These are phyloP conservation scores for Sugiyamaella grinbergsii DNA, from an alignment of 1,139 yeast genomes.

Conservation along the genomic window DNA sequence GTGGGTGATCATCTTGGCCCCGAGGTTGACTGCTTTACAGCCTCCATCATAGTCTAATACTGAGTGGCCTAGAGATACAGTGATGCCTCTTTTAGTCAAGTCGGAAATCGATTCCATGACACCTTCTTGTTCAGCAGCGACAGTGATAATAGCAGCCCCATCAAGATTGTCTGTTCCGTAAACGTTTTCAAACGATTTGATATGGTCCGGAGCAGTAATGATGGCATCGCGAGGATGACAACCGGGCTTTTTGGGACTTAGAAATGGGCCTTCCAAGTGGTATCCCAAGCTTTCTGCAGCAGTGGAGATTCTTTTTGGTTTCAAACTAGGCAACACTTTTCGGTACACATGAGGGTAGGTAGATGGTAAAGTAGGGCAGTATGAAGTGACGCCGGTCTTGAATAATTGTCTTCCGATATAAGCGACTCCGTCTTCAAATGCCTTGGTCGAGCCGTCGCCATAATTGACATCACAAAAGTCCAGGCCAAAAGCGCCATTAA, in stretches of 20 bases:
- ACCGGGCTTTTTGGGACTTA: slow-evolving; percentile 58
- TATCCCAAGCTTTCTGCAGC: slow-evolving; percentile 62
- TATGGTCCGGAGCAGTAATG: slow-evolving; percentile 50
- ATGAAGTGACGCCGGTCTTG: slow-evolving; percentile 59
- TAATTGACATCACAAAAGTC: slow-evolving; percentile 52
- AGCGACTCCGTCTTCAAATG: slow-evolving; percentile 35
- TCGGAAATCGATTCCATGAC: slow-evolving; percentile 53
- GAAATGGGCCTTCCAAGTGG: slow-evolving; percentile 68
- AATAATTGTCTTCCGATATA: slow-evolving; percentile 42
- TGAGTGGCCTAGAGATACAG: slow-evolving; percentile 62
- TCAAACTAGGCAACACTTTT: slow-evolving; percentile 53
- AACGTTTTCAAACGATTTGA: slow-evolving; percentile 46
- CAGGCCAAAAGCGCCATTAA: slow-evolving; percentile 63
- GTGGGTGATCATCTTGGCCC: slow-evolving; percentile 65
- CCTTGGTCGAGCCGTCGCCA: slow-evolving; percentile 43
- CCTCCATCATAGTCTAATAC: slow-evolving; percentile 54
- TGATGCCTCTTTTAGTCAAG: slow-evolving; percentile 44
- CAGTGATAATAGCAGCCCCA: slow-evolving; percentile 57
- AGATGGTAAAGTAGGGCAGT: slow-evolving; percentile 64
- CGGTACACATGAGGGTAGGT: slow-evolving; percentile 56
- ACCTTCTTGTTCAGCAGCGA: slow-evolving; percentile 64
- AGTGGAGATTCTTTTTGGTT: slow-evolving; percentile 43
- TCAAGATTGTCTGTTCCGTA: slow-evolving; percentile 52
- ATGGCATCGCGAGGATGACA: slow-evolving; percentile 65
- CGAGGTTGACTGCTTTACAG: slow-evolving; percentile 52